Evolutionary conservation across 2,329 filamentous ascomycete genomes (phyloP).

Genomic region (Pseudovirgaria hyperparasitica): DNA sequence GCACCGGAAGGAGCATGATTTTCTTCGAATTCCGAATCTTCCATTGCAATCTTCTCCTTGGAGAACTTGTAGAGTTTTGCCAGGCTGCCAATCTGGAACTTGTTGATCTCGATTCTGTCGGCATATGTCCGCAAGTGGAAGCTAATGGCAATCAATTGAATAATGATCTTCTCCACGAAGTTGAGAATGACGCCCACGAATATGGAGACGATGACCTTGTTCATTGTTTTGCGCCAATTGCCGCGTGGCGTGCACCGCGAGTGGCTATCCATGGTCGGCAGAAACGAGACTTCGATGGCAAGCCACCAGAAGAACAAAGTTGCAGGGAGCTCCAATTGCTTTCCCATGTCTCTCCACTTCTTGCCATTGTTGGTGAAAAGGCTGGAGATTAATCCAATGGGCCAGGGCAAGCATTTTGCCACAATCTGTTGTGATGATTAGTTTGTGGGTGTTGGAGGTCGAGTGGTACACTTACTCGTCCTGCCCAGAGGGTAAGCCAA

Average conservation of each 20-base stretch:
- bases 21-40: conserved; percentile 67
- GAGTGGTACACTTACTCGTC: conserved; percentile 30
- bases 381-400: conserved; percentile 52
- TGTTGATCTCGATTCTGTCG: conserved; percentile 83
- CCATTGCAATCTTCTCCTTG: conserved; percentile 50
- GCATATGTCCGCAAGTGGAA: conserved; percentile 88
- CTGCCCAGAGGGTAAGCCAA: conserved; percentile 84
- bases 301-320: conserved; percentile 90
- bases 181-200: conserved; percentile 73
- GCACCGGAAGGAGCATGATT: conserved; percentile 43
- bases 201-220: conserved; percentile 77
- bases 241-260: conserved; percentile 43
- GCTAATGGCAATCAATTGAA: conserved; percentile 86
- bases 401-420: conserved; percentile 50
- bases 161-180: conserved; percentile 81
- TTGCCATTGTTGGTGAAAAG: conserved; percentile 77
- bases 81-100: conserved; percentile 65
- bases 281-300: conserved; percentile 72
- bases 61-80: conserved; percentile 54
- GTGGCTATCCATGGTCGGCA: conserved; percentile 65
- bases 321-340: conserved; percentile 70
- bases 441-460: background rate
- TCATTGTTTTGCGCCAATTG: conserved; percentile 66
- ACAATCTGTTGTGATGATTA: conserved; percentile 33
- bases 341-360: conserved; percentile 86